Evolutionary conservation across 208 protist genomes (phyloP).

Genomic region (Acanthamoeba culbertsoni): DNA sequence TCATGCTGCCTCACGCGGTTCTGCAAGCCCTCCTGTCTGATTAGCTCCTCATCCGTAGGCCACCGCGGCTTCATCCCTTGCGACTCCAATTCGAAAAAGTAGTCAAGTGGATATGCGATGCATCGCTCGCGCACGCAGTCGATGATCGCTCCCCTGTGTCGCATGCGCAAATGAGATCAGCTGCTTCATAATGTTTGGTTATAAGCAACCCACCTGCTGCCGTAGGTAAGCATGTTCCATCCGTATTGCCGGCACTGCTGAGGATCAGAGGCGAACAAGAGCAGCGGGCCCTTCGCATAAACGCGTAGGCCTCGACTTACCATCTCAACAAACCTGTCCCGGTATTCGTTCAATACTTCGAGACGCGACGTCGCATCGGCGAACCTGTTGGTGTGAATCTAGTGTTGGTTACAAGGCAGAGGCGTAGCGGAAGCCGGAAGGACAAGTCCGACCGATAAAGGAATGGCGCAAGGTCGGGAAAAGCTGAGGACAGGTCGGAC

Average conservation of each 20-base stretch:
- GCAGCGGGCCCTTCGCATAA: not conserved
- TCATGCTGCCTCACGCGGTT: not conserved
- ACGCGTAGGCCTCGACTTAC: not conserved
- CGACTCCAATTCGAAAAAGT: not conserved
- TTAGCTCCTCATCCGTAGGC: conserved; percentile 6
- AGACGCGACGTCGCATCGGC: not conserved
- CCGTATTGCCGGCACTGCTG: not conserved
- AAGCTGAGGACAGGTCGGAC: not conserved
- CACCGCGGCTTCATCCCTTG: not conserved
- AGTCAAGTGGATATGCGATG: not conserved
- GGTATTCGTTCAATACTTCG: conserved; percentile 21
- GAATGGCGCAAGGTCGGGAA: not conserved
- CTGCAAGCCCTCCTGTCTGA: not conserved
- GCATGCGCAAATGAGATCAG: not conserved
- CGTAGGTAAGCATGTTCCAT: not conserved
- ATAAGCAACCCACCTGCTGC: not conserved
- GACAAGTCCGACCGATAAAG: not conserved
- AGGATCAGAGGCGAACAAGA: not conserved
- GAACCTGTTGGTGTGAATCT: no score
- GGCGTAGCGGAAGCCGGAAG: not conserved
- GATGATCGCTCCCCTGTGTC: not conserved
- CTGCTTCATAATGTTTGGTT: no score
- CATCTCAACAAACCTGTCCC: not conserved
- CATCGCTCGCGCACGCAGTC: not conserved
- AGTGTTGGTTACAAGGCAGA: no score